These are phyloP conservation scores for Rutstroemia sp. DNA, from an alignment of 2,329 filamentous ascomycete species.

Conservation along the genomic window DNA sequence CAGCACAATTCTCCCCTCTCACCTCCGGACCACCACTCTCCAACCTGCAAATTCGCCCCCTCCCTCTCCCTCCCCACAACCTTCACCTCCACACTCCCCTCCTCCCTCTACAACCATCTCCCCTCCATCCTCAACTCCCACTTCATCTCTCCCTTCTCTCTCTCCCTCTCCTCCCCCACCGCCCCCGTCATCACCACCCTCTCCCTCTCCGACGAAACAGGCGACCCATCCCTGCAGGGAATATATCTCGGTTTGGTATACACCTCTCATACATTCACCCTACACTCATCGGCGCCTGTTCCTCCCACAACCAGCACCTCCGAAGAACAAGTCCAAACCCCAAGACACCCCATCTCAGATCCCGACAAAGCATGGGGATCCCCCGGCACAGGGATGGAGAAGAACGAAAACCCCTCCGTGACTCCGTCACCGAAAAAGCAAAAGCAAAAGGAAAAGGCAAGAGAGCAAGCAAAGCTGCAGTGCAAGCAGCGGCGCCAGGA, in stretches of 20 bases:
- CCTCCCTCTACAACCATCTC: constrained; percentile 1
- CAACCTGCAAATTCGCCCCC: constrained; percentile 4
- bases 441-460: neutral
- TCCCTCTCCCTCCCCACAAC: constrained; percentile 1
- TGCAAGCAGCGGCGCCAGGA: too few relatives aligned
- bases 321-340: too few relatives aligned
- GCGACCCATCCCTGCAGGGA: neutral
- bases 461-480: neutral
- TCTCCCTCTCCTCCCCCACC: neutral
- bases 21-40: neutral
- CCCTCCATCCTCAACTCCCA: constrained; percentile 1
- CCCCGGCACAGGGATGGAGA: neutral
- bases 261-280: neutral
- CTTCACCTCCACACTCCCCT: neutral
- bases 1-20: neutral
- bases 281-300: neutral
- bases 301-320: neutral
- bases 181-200: neutral
- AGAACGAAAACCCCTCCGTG: neutral
- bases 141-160: neutral
- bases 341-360: too few relatives aligned
- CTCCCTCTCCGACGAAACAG: constrained; percentile 2
- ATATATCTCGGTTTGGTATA: constrained; percentile 3
- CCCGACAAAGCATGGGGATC: too few relatives aligned
- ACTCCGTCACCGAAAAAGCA: neutral